A percentile compares a stretch with the other conserved stretches of the same genome.
phyloP scores from a whole-genome alignment of 2,329 filamentous ascomycete genomes.

The Fusarium sp. region DNA sequence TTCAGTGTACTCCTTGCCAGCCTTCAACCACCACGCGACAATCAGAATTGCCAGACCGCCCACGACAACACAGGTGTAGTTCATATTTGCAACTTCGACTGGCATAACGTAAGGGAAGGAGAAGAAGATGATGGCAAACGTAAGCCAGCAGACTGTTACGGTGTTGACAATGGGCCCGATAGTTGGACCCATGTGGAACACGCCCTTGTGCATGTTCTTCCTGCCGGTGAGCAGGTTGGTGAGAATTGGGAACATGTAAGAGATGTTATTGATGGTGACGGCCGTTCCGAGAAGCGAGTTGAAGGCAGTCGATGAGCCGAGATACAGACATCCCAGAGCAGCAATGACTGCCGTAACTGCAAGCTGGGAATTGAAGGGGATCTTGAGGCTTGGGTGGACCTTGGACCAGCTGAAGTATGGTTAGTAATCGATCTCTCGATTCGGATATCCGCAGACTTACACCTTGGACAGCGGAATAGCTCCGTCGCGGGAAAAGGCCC shows the following conservation, averaged over 20 bases:
- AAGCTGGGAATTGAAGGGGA: neutral
- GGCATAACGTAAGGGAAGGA: conserved; percentile 10
- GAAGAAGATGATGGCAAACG: conserved; percentile 1
- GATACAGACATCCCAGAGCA: neutral
- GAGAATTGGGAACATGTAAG: conserved; percentile 1
- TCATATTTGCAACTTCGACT: conserved; percentile 1
- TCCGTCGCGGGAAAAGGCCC: conserved; percentile 7
- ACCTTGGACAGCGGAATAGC: neutral
- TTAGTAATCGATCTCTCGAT: too few relatives aligned
- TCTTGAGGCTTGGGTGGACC: neutral
- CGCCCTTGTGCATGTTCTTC: conserved; percentile 8
- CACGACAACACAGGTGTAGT: conserved; percentile 5
- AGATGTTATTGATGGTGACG: conserved; percentile 4
- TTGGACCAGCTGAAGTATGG: conserved; percentile 7
- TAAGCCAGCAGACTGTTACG: neutral
- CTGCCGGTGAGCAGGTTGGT: neutral
- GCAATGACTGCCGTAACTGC: neutral
- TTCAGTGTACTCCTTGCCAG: neutral
- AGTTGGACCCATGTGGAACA: neutral
- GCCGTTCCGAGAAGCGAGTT: conserved; percentile 1
- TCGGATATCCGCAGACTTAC: too few relatives aligned
- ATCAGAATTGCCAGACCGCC: neutral
- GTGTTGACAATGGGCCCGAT: neutral
- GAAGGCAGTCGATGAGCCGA: conserved; percentile 2
- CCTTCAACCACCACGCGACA: neutral